Evolutionary conservation across 768 basidiomycete species (phyloP), one percentile per base, ranked within the genome.

Genomic region (Lyophyllum shimeji): DNA sequence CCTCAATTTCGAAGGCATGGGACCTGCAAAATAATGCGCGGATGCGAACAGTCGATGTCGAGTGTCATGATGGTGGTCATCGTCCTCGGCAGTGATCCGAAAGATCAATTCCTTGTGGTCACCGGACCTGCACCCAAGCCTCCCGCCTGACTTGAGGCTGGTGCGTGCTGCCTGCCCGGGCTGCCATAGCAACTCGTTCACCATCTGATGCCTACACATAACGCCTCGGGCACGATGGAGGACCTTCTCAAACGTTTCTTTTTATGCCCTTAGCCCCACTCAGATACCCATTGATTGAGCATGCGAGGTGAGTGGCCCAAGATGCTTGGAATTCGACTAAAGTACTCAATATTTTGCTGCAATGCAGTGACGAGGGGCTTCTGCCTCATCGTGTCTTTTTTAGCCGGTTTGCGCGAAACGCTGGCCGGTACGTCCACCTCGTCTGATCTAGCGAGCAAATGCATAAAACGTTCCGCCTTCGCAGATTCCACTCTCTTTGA

Each of bases 401-500:
- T 56, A 42, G 55, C 55, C 44, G 40, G 52, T 51, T 37, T 60
- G 1, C 37, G 12, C 17, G 52, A 56, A 56, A 47, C 55, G 52
- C 55, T 60, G 59, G 55, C 55, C 55, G 55, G 59, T 56, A 33
- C 7, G 55, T 50, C 37, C 8, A 15, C 23, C 2, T 44, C 18
- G 21, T 17, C 9, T 25, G 7, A n/a, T 15, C 13, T 27, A 7
- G 17, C 13, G 39, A n/a, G 18, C 0, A 43, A 52, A 11, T 25
- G 5, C 47, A 37, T 25, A 23, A 13, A 44, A 37, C 1, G 46
- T 11, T 4, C 8, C 11, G 13, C 23, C 11, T 42, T 40, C 15
- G 11, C 25, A 57, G 56, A 52, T 57, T 55, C 60, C 49, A 60
- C 56, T 52, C 53, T 52, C 27, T 55, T 45, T 33, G 43, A 60